A percentile compares a stretch with the other conserved stretches of the same genome.
Evolutionary conservation across 352 stramenopile species (phyloP).

Genomic region (Phytophthora idaei): DNA sequence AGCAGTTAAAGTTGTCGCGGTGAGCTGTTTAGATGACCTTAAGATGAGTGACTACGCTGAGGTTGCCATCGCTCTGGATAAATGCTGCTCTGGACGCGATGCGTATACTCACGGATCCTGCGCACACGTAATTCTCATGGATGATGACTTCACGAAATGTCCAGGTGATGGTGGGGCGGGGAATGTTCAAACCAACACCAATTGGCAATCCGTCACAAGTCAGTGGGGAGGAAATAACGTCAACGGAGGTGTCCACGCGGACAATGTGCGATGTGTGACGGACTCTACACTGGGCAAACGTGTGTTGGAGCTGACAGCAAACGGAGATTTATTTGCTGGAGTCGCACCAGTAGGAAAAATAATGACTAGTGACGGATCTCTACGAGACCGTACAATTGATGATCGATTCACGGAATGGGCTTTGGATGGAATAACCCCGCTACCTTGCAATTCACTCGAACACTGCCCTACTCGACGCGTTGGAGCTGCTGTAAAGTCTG

Average conservation of each 20-base stretch:
- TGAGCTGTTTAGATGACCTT: slow-evolving; percentile 66
- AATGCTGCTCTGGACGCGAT: slow-evolving; percentile 58
- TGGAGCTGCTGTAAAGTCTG: slow-evolving; percentile 57
- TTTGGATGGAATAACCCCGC: slow-evolving; percentile 45
- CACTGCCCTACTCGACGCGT: slow-evolving; percentile 55
- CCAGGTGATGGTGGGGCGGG: slow-evolving; percentile 20
- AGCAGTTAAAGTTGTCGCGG: slow-evolving; percentile 43
- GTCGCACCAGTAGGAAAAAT: slow-evolving; percentile 40
- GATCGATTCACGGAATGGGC: slow-evolving; percentile 62
- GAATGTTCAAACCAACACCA: slow-evolving; percentile 37
- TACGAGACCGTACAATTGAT: slow-evolving; percentile 40
- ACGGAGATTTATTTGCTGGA: slow-evolving; percentile 59
- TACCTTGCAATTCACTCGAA: slow-evolving; percentile 49
- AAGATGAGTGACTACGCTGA: slow-evolving; percentile 40
- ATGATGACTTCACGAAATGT: slow-evolving; percentile 58
- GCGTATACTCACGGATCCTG: slow-evolving; percentile 50
- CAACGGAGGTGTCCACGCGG: slow-evolving; percentile 64
- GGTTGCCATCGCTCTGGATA: slow-evolving; percentile 42
- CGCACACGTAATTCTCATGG: slow-evolving; percentile 52
- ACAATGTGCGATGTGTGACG: slow-evolving; percentile 52
- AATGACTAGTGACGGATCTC: slow-evolving; percentile 13
- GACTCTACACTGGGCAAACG: slow-evolving; percentile 38
- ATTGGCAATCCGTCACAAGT: slow-evolving; percentile 50
- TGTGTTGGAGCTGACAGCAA: slow-evolving; percentile 49
- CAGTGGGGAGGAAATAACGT: slow-evolving; percentile 68